Evolutionary conservation across 1,139 yeast genomes (phyloP), one percentile per base, ranked within the genome.

Genomic region (Candida sanyaensis): DNA sequence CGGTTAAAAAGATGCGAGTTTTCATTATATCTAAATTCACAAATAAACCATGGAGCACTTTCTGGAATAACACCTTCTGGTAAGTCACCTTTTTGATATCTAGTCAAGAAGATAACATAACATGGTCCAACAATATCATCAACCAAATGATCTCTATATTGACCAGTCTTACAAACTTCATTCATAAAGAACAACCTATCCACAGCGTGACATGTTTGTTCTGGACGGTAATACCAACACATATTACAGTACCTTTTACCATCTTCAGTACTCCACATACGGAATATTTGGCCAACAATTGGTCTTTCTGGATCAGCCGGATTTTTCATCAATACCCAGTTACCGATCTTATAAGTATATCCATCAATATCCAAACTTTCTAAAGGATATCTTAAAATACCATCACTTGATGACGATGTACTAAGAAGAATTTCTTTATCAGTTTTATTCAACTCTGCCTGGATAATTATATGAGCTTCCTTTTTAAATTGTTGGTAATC

Each of bases 221-320:
- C 98, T 0, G 99, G 97, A 52, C 98, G 83, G 61, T 89, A 88
- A 68, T 92, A 93, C 99, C 99, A 93, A 72, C 99, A 93, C 36
- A 90, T 96, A 61, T 93, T 93, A 62, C 93, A 80, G 82, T 93
- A 92, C 52, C 86, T 79, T 54, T 88, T 85, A 12, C 95, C 96
- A 59, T 91, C 97, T 48, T 81, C 79, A 3, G 85, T 83, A 50
- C 86, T 83, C 99, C 99, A 93, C 54, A 93, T 80, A 59, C 97
- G 80, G 71, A 92, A 93, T 33, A 93, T 82, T 66, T 93, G 99
- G 8, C 96, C 97, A 27, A 92, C 88, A 11, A 92, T 92, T 12
- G 99, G 98, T 64, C 88, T 88, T 28, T 84, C 78, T 2, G 88
- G 84, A 65, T 92, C 97, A 62, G 91, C 92, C 13, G 91, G 90